phyloP scores from a whole-genome alignment of 164 flowering plant species.

The Dillenia turbinata region DNA sequence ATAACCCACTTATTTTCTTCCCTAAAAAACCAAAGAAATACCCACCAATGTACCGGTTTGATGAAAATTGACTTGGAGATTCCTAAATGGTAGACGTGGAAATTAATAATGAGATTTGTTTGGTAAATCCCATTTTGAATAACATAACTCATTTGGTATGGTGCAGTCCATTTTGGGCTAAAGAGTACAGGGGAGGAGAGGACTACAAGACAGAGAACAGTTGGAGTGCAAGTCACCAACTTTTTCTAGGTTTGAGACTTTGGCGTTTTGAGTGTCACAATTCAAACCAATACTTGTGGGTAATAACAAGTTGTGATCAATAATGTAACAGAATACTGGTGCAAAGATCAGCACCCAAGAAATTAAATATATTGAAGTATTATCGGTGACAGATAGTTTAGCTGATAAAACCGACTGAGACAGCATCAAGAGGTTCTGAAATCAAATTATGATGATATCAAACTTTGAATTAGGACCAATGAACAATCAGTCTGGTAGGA shows the following conservation, averaged over 20 bases:
- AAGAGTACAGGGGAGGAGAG: constrained; percentile 6
- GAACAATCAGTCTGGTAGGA: no score
- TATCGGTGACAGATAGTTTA: no score
- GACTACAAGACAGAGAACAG: constrained; percentile 22
- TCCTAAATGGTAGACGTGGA: no score
- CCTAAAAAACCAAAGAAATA: constrained; percentile 3
- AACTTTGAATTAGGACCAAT: no score
- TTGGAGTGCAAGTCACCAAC: constrained; percentile 57
- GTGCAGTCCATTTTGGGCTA: background rate
- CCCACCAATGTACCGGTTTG: background rate
- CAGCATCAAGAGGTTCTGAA: no score
- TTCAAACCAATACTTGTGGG: constrained; percentile 25
- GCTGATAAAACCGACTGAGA: no score
- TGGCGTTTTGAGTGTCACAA: constrained; percentile 10
- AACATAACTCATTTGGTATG: background rate
- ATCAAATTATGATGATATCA: no score
- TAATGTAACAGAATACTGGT: no score
- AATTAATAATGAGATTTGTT: constrained; percentile 5
- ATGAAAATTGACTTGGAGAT: no score
- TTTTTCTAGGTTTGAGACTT: constrained; percentile 18
- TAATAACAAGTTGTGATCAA: no score
- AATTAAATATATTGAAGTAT: background rate
- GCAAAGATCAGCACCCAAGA: no score
- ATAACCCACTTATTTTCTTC: constrained; percentile 3
- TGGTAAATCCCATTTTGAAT: constrained; percentile 10